Percentiles rank a stretch among this genome's conserved stretches.
Evolutionary conservation across 208 protist genomes (phyloP).

Genomic region (Crithidia bombi): DNA sequence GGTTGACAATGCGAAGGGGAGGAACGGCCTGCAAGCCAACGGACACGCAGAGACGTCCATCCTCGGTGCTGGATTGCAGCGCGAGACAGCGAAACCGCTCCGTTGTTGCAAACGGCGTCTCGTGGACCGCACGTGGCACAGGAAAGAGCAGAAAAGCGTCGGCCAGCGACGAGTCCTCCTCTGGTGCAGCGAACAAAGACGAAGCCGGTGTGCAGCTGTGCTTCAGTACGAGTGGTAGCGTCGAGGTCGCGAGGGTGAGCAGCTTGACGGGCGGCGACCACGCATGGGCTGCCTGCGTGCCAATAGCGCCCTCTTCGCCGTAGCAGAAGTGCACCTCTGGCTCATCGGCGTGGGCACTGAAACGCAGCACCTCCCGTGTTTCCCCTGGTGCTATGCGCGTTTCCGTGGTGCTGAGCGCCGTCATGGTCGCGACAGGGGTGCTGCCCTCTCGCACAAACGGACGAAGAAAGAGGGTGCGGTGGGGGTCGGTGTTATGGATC

Average conservation of each 20-base stretch:
- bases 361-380: constrained; percentile 17
- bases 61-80: constrained; percentile 22
- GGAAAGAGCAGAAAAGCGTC: constrained; percentile 6
- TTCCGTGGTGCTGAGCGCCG: constrained; percentile 8
- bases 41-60: constrained; percentile 7
- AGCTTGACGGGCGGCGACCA: constrained; percentile 56
- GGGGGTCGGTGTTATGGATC: constrained; percentile 20
- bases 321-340: constrained; percentile 43
- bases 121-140: neutral
- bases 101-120: neutral
- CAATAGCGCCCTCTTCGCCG: neutral
- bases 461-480: constrained; percentile 18
- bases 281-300: constrained; percentile 3
- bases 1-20: constrained; percentile 29
- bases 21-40: constrained; percentile 16
- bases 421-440: constrained; percentile 13
- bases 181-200: neutral
- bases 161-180: neutral
- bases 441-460: neutral
- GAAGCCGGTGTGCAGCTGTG: constrained; percentile 15
- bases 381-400: constrained; percentile 15
- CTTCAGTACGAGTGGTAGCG: constrained; percentile 45
- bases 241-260: constrained; percentile 39
- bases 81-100: constrained; percentile 20
- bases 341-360: constrained; percentile 21